Base-by-base conservation (phyloP, 192 early-diverging fungal genomes). In the Coemansia sp. region DNA sequence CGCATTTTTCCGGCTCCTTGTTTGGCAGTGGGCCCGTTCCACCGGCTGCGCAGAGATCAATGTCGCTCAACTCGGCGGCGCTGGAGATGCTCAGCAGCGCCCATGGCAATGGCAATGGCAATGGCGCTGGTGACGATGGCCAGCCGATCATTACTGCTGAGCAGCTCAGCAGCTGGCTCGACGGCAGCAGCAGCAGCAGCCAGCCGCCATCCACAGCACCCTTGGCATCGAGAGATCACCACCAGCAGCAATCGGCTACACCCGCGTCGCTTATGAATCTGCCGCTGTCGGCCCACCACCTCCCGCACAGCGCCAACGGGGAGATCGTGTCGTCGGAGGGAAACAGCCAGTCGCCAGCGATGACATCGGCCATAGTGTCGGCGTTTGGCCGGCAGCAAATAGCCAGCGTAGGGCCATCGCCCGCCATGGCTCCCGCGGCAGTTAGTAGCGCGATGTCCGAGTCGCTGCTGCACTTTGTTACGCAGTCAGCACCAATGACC, bases 241-340 rank as follows among this genome's bases (percentile, higher is more conserved):
- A 51, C 3, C 48, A 51, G 42, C 42, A 51, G 48, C 48, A 45
- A n/a, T 63, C 66, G 26, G 75, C 70, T 20, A 82, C 79, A 13
- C 79, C 79, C 6, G 79, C 79, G 5, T 73, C 74, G 51, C 66
- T 82, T 43, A 64, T 82, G 63, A 82, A 82, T 57, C 60, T 82
- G 63, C 73, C 79, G 14, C 38, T 63, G n/a, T 82, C 79, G 2
- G 79, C 79, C 0, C 79, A 82, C 46, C 73, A 82, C 48, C 46
- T 82, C 59, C 73, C 79, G 33, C 68, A 74, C 61, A 65, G 60
- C 65, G 67, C 39, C 57, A 57, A 57, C 11, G 77, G 72, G 57
- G 72, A 71, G 9, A 68, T 74, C 8, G 45, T 74, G 16, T 31
- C 38, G 0, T 13, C 63, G 9, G 37, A 53, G 11, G 16, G 40